These are phyloP conservation scores for Diaporthe ilicicola DNA, from an alignment of 2,329 filamentous ascomycete species.

Conservation along the genomic window DNA sequence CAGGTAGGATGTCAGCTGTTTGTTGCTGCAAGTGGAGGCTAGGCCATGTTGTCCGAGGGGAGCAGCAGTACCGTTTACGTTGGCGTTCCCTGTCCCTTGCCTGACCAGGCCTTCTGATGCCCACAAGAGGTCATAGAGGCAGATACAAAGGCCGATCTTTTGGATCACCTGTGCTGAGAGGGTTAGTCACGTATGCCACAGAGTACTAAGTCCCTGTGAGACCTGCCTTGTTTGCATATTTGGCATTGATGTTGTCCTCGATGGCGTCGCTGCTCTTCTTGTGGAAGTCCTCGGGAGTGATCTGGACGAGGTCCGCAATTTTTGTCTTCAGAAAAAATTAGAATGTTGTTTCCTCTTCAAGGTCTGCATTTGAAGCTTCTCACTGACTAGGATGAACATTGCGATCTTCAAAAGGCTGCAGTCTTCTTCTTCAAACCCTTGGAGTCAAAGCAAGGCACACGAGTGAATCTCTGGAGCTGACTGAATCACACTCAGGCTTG, in stretches of 20 bases:
- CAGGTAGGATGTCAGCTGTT: constrained; percentile 27
- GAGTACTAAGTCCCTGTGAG: not conserved
- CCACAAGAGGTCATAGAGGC: constrained; percentile 89
- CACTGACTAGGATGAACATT: constrained; percentile 61
- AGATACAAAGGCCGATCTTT: constrained; percentile 92
- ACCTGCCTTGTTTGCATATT: constrained; percentile 89
- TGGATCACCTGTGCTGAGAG: constrained; percentile 74
- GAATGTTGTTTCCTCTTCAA: not conserved
- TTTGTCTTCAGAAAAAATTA: constrained; percentile 71
- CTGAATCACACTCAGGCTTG: not conserved
- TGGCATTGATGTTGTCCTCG: constrained; percentile 93
- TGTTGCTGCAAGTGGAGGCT: not conserved
- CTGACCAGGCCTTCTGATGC: constrained; percentile 94
- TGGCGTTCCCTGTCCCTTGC: constrained; percentile 89
- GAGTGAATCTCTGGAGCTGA: not conserved
- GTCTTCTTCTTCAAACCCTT: not conserved
- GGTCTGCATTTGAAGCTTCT: not conserved
- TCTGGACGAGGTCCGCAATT: constrained; percentile 92
- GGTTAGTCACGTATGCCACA: not conserved
- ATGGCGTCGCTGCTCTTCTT: constrained; percentile 85
- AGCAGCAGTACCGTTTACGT: constrained; percentile 78
- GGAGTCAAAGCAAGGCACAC: not conserved
- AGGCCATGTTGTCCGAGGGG: no score
- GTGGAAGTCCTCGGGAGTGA: constrained; percentile 86
- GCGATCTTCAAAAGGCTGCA: constrained; percentile 1